These are phyloP conservation scores for Aspergillus japonicus DNA, from an alignment of 2,329 filamentous ascomycete genomes.

Conservation along the genomic window DNA sequence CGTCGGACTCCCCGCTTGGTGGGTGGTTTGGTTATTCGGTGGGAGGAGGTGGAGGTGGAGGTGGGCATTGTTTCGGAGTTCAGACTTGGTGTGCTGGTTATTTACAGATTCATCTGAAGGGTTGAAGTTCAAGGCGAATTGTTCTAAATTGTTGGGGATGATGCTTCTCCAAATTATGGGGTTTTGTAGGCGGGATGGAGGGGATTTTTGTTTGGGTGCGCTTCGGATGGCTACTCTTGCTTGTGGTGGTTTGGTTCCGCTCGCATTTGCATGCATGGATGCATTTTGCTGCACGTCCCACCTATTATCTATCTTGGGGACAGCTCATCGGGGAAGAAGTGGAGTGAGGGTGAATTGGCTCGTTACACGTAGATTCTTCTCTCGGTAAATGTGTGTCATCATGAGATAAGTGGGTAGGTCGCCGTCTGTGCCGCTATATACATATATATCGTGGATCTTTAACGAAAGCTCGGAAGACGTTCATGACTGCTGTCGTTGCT, in stretches of 20 bases:
- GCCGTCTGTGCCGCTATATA: not conserved
- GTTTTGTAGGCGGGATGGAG: not conserved
- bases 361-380: not conserved
- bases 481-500: slow-evolving; percentile 17
- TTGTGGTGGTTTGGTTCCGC: not conserved
- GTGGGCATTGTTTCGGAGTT: not conserved
- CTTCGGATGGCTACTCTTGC: not conserved
- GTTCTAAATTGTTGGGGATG: too few species aligned
- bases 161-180: too few species aligned
- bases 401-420: too few species aligned
- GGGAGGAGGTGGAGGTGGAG: not conserved
- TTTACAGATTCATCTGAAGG: not conserved
- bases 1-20: not conserved
- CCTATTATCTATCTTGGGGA: not conserved
- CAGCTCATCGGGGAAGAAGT: not conserved
- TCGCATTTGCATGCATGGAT: not conserved
- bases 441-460: too few species aligned
- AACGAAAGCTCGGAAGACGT: too few species aligned
- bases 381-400: too few species aligned
- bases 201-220: not conserved
- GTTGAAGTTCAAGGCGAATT: not conserved
- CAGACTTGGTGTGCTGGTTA: not conserved
- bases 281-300: not conserved
- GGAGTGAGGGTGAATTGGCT: not conserved
- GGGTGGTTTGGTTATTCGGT: not conserved